Base-by-base conservation (phyloP, 2,329 filamentous ascomycete genomes). In the Xylariaceae sp. region DNA sequence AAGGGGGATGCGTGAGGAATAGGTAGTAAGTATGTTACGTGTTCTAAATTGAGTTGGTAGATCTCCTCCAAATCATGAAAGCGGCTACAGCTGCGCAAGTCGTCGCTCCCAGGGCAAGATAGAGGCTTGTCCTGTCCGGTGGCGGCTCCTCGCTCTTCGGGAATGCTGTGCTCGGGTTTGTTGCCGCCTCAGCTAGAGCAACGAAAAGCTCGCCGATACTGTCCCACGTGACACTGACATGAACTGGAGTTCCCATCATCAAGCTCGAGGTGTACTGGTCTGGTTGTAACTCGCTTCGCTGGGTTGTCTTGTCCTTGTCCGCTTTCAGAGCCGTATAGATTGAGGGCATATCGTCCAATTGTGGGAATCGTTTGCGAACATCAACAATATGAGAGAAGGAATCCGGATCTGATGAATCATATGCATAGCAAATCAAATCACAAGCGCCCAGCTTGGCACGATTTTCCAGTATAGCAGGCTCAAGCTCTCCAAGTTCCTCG, bases 181-280 rank as follows among this genome's bases (percentile, higher is more conserved):
- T 95, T 5, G 93, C 93, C 41, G 91, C 89, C 74, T 98, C 95
- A 6, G 95, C 95, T 53, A 98, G 83, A 37, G 85, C 88, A 20
- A 97, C 91, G 74, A 98, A 99, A 37, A 98, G 83, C 74, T 99
- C 95, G 61, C 89, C 89, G 65, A 98, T 96, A 67, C 90, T 96
- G 67, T 85, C 87, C 95, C 95, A 99, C 6, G 89, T 95, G 26
- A 95, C 92, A 69, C 91, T 96, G 50, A 97, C 95, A 75, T 99
- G 96, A 41, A 98, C 78, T 5, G 95, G 95, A 2, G 93, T 88
- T 52, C 89, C 87, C 90, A 98, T 96, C 71, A 90, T 93, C 65
- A 96, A 78, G 40, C 83, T 82, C 48, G 88, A 86, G 0, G 93
- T 96, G 74, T 97, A 97, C 61, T 92, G 88, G 70, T 99, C 95